These are phyloP conservation scores for Trichoderma arundinaceum DNA, from an alignment of 2,329 filamentous ascomycete genomes.

Conservation along the genomic window DNA sequence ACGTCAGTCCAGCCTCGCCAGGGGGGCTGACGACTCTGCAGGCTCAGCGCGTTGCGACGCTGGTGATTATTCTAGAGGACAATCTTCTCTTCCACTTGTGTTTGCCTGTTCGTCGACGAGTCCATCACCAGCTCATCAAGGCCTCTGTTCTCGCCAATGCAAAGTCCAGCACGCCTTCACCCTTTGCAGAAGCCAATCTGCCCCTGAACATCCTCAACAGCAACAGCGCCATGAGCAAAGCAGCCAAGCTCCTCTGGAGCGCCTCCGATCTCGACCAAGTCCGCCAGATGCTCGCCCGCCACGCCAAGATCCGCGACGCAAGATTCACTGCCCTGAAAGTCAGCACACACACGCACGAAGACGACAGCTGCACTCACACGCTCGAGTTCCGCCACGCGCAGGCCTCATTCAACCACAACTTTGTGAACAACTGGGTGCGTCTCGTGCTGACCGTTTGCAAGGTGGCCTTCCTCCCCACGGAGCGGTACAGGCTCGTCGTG, in stretches of 20 bases:
- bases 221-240: neutral
- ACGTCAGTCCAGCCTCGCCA: slow-evolving; percentile 28
- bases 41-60: slow-evolving; percentile 78
- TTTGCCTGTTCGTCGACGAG: slow-evolving; percentile 5
- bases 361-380: slow-evolving; percentile 20
- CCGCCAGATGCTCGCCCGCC: neutral
- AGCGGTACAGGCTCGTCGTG: slow-evolving; percentile 28
- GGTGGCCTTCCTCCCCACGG: slow-evolving; percentile 28
- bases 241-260: slow-evolving; percentile 16
- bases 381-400: slow-evolving; percentile 36
- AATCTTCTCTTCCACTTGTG: slow-evolving; percentile 32
- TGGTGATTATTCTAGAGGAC: slow-evolving; percentile 54
- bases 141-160: slow-evolving; percentile 3
- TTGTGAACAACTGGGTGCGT: slow-evolving; percentile 31
- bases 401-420: slow-evolving; percentile 28
- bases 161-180: neutral
- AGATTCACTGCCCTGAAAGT: slow-evolving; percentile 11
- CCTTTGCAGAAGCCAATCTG: slow-evolving; percentile 6
- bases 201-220: slow-evolving; percentile 18
- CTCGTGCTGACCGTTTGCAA: slow-evolving; percentile 33
- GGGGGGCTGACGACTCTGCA: slow-evolving; percentile 62
- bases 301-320: neutral
- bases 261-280: neutral
- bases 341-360: slow-evolving; percentile 12
- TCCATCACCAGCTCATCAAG: neutral